Evolutionary conservation across 768 basidiomycete species (phyloP).

Genomic region (Agrocybe pediades): DNA sequence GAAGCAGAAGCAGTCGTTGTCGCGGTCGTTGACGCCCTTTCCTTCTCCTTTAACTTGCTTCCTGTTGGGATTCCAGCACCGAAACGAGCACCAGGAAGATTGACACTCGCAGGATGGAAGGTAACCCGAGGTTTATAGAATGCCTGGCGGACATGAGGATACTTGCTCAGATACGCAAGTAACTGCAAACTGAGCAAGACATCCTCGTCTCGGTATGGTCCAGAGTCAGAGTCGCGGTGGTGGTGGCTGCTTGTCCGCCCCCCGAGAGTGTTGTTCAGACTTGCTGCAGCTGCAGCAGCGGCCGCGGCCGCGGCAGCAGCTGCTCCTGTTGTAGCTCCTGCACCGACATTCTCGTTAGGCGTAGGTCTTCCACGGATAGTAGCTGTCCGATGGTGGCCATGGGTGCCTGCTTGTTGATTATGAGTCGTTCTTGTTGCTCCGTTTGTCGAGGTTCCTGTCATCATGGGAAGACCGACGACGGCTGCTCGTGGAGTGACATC

Average conservation of each 20-base stretch:
- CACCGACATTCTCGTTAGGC: neutral
- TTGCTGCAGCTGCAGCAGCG: slow-evolving; percentile 3
- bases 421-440: slow-evolving; percentile 2
- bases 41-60: slow-evolving; percentile 30
- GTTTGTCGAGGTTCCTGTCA: slow-evolving; percentile 1
- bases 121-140: slow-evolving; percentile 88
- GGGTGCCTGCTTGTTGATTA: neutral
- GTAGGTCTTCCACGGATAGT: slow-evolving; percentile 25
- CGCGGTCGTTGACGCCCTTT: slow-evolving; percentile 23
- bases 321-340: slow-evolving; percentile 2
- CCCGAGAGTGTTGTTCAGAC: neutral
- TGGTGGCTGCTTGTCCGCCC: slow-evolving; percentile 1
- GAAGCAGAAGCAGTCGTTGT: neutral
- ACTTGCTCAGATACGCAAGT: slow-evolving; percentile 95
- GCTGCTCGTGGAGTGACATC: slow-evolving; percentile 69
- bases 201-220: slow-evolving; percentile 92
- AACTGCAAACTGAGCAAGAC: slow-evolving; percentile 90
- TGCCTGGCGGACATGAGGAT: slow-evolving; percentile 94
- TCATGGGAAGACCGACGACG: slow-evolving; percentile 53
- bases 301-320: slow-evolving; percentile 2
- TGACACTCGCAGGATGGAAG: slow-evolving; percentile 77
- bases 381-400: slow-evolving; percentile 28
- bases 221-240: slow-evolving; percentile 34
- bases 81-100: slow-evolving; percentile 32
- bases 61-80: slow-evolving; percentile 10